These are phyloP conservation scores for Maudiozyma barnettii DNA, from an alignment of 805 yeast species.

Conservation along the genomic window DNA sequence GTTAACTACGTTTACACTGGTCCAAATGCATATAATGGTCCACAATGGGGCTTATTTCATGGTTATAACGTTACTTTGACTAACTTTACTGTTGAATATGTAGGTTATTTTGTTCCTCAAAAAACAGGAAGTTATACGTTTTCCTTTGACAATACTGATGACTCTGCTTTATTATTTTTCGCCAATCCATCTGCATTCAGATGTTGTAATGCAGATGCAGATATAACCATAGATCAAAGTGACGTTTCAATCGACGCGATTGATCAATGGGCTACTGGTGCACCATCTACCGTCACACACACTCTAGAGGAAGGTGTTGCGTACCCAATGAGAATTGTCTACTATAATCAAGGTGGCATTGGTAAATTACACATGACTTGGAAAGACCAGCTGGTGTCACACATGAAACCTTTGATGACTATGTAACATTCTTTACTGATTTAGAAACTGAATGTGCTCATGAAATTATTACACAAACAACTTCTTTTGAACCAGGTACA, in stretches of 20 bases:
- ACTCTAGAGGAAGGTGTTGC: conserved; percentile 6
- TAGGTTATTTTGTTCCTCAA: conserved; percentile 24
- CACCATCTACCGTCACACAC: neutral
- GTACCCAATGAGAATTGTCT: conserved; percentile 16
- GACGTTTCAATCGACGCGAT: conserved; percentile 1
- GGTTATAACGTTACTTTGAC: conserved; percentile 2
- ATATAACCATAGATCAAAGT: neutral
- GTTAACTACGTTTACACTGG: neutral
- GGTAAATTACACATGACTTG: conserved; percentile 3
- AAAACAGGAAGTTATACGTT: conserved; percentile 27
- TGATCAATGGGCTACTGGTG: conserved; percentile 2
- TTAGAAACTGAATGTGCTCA: neutral
- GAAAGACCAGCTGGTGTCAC: conserved; percentile 5
- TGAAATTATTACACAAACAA: neutral
- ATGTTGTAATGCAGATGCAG: conserved; percentile 1
- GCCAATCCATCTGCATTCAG: conserved; percentile 27
- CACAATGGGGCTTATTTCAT: neutral
- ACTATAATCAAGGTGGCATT: conserved; percentile 6
- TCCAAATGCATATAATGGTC: neutral
- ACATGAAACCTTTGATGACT: neutral
- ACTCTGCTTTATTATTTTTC: conserved; percentile 16
- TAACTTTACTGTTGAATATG: conserved; percentile 20
- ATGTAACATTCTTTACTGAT: neutral
- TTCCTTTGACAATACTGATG: conserved; percentile 23
- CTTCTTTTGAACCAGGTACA: conserved; percentile 1